Base-by-base conservation (phyloP, 495 filamentous ascomycete species). In the Pseudevernia furfuracea region DNA sequence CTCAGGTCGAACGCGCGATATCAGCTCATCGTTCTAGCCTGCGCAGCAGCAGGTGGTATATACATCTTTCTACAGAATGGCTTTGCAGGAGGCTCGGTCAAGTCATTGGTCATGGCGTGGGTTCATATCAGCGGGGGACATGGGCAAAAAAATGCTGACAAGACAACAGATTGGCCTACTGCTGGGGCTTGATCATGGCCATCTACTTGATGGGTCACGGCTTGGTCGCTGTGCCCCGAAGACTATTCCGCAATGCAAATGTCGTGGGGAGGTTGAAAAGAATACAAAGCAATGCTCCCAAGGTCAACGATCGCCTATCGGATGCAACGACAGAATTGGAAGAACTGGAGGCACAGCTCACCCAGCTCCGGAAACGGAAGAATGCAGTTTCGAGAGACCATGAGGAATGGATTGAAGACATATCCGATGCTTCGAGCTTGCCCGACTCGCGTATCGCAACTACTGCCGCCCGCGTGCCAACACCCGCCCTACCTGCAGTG, bases 181-280 rank as follows among this genome's bases (percentile, higher is more conserved):
- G 90, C 67, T 97, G 92, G 88, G 91, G 91, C 66, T 79, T 98
- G 68, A 77, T 91, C 4, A 78, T 97, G 62, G 94, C 91, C 21
- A 96, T 97, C 63, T 96, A 93, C 71, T 81, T 98, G 28, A 97
- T 98, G 94, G 94, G 94, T 10, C 92, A 98, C 69, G 94, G 94
- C 14, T 78, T 97, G 44, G 94, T 98, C 49, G 87, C 94, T 17
- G 88, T 97, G 56, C 94, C 94, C 9, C 82, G 93, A 68, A 82
- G 82, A 23, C 74, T 98, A 1, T 87, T 92, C 71, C 84, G 85
- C 55, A 89, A 88, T 69, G 85, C 91, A 19, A 88, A 86, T 68
- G 81, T 88, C 59, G 87, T 86, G 70, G 82, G 82, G 56, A 83
- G 86, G 57, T 72, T 98, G 49, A 84, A 85, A 60, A 80, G 86